Conservation (phyloP, 2,329 filamentous ascomycete species). For the Aspergillus quadrilineatus region DNA sequence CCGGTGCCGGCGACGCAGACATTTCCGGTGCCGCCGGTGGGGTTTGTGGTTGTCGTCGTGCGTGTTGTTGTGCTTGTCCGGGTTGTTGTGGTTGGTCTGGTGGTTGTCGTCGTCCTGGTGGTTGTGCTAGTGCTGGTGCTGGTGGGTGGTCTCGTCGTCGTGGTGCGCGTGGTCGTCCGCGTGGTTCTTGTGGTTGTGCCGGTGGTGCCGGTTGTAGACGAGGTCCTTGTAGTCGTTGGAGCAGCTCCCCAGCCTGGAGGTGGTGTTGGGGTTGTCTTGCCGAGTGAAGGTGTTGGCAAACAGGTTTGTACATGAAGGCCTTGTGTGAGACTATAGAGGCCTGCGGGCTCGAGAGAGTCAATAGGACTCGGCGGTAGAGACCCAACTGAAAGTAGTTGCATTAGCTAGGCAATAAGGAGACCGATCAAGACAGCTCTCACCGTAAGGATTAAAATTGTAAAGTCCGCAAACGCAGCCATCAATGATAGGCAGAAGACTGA, state of each 20-base stretch:
- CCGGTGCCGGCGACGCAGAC: conserved; percentile 31
- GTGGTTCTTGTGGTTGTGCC: not conserved
- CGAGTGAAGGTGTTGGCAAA: conserved; percentile 24
- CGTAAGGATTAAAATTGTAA: conserved; percentile 60
- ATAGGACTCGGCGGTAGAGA: conserved; percentile 22
- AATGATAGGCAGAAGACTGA: conserved; percentile 51
- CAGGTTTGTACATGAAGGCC: conserved; percentile 25
- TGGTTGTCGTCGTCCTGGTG: not conserved
- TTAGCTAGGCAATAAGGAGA: not conserved
- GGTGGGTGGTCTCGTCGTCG: not conserved
- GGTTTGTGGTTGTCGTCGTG: not conserved
- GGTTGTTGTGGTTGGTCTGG: not conserved
- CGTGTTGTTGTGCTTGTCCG: not conserved
- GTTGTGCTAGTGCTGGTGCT: not conserved
- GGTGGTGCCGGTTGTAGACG: not conserved
- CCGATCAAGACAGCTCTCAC: not conserved
- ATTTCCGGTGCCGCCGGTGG: conserved; percentile 15
- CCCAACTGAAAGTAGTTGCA: conserved; percentile 19
- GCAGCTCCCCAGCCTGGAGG: conserved; percentile 4
- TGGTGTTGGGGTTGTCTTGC: not conserved
- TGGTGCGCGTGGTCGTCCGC: not conserved
- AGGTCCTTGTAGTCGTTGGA: not conserved
- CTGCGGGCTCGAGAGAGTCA: conserved; percentile 23
- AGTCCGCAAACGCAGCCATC: conserved; percentile 51
- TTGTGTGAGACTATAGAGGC: conserved; percentile 22